Evolutionary conservation across 2,329 filamentous ascomycete genomes (phyloP), one percentile per base, ranked within the genome.

Genomic region (Ramichloridium luteum): DNA sequence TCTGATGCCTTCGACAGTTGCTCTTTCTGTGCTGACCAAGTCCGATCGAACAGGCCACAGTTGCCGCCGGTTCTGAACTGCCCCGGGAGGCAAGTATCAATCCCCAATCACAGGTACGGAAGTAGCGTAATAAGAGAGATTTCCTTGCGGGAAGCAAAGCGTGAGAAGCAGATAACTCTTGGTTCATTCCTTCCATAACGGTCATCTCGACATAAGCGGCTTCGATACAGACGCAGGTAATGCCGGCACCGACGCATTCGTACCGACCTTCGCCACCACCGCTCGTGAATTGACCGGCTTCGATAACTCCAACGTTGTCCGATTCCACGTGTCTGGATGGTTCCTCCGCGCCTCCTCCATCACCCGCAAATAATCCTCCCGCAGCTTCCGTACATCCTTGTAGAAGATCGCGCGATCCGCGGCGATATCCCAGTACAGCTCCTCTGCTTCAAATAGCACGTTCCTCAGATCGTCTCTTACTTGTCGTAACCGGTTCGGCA

Each of bases 61-160:
- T 56, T 14, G 60, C 59, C 3, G 51, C 56, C n/a, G 51, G 56
- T 6, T 59, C 56, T 16, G 59, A 59, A 27, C 46, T 64, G 34
- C 57, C 59, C 5, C 37, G 35, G 17, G 38, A 40, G 20, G 35
- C 38, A 18, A 38, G 33, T 16, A 36, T 13, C 10, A 16, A 30
- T 12, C 28, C 28, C 5, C 20, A 30, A 20, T 10, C 28, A 10
- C n/a, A n/a, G n/a, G n/a, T n/a, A n/a, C n/a, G n/a, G n/a, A n/a
- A n/a, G n/a, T n/a, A n/a, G n/a, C n/a, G n/a, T n/a, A n/a, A n/a
- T n/a, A n/a, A n/a, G n/a, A n/a, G n/a, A n/a, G n/a, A n/a, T n/a
- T n/a, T n/a, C n/a, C n/a, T n/a, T n/a, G n/a, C n/a, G n/a, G n/a
- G n/a, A n/a, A n/a, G n/a, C n/a, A n/a, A n/a, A n/a, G n/a, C n/a